Evolutionary conservation across 2,329 filamentous ascomycete genomes (phyloP).

Genomic region (Pseudocercospora macadamiae): DNA sequence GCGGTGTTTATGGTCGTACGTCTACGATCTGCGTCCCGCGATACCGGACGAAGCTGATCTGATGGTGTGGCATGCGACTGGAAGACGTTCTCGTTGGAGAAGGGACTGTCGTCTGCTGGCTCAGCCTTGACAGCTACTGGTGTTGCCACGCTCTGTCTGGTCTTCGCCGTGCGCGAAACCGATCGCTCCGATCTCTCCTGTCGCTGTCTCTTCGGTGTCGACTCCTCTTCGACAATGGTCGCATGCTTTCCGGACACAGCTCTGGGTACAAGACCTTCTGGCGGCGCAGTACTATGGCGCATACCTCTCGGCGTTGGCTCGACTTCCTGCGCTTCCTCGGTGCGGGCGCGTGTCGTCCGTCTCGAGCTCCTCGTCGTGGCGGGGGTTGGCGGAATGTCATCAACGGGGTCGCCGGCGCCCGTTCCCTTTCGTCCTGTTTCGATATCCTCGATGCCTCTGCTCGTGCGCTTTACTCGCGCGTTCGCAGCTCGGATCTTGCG

Average conservation of each 20-base stretch:
- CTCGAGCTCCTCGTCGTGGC: conserved; percentile 33
- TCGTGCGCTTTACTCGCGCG: conserved; percentile 80
- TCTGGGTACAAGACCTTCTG: conserved; percentile 36
- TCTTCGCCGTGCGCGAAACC: conserved; percentile 19
- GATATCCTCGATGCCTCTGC: conserved; percentile 76
- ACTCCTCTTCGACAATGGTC: conserved; percentile 41
- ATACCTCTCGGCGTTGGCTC: conserved; percentile 33
- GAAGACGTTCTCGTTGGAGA: conserved; percentile 90
- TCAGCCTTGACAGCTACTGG: conserved; percentile 36
- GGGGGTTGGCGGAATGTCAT: conserved; percentile 49
- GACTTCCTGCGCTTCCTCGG: conserved; percentile 44
- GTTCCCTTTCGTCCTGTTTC: conserved; percentile 62
- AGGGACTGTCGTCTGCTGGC: conserved; percentile 61
- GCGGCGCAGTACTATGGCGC: conserved; percentile 40
- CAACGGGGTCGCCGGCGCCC: conserved; percentile 51
- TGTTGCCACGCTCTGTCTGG: conserved; percentile 27
- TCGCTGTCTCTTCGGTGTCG: conserved; percentile 53
- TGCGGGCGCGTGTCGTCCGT: conserved; percentile 36
- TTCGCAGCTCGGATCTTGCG: conserved; percentile 74
- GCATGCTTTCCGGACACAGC: conserved; percentile 48
- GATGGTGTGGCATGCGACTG: conserved; percentile 53
- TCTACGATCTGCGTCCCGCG: conserved; percentile 62
- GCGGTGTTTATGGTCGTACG: conserved; percentile 54
- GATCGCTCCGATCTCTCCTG: conserved; percentile 28
- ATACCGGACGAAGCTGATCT: conserved; percentile 21